A percentile compares a stretch with the other conserved stretches of the same genome.
These are phyloP conservation scores for Penicillium alfredii DNA, from an alignment of 495 filamentous ascomycete species.

Conservation along the genomic window DNA sequence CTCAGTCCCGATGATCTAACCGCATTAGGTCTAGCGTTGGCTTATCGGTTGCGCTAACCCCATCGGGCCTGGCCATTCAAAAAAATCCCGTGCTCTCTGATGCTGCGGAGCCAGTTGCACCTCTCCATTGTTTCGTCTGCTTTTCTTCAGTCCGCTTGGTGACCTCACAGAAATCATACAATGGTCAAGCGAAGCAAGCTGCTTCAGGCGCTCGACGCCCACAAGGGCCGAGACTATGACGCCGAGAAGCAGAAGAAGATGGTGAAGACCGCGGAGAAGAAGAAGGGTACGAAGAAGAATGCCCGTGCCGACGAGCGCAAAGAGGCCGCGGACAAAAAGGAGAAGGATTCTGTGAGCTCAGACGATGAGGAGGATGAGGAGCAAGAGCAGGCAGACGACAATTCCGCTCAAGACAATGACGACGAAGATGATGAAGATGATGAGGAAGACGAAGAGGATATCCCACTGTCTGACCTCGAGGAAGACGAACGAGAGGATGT, in stretches of 20 bases:
- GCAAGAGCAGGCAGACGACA: slow-evolving; percentile 29
- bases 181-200: slow-evolving; percentile 64
- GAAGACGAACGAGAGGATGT: slow-evolving; percentile 80
- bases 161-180: slow-evolving; percentile 11
- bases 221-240: slow-evolving; percentile 62
- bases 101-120: slow-evolving; percentile 12
- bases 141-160: slow-evolving; percentile 12
- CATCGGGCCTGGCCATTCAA: slow-evolving; percentile 20
- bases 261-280: slow-evolving; percentile 48
- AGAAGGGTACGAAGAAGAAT: slow-evolving; percentile 41
- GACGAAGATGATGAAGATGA: slow-evolving; percentile 42
- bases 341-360: slow-evolving; percentile 20
- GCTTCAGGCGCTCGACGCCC: slow-evolving; percentile 57
- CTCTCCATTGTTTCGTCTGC: slow-evolving; percentile 13
- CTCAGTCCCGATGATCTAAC: slow-evolving; percentile 25
- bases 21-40: slow-evolving; percentile 11
- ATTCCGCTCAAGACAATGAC: slow-evolving; percentile 28
- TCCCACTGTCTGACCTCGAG: slow-evolving; percentile 78
- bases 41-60: not conserved
- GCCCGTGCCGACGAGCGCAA: slow-evolving; percentile 29
- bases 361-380: slow-evolving; percentile 22
- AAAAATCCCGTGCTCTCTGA: slow-evolving; percentile 36
- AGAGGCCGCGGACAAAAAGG: slow-evolving; percentile 26
- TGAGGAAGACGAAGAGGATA: slow-evolving; percentile 52
- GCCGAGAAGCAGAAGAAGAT: slow-evolving; percentile 60